A percentile compares a stretch with the other conserved stretches of the same genome.
phyloP scores from a whole-genome alignment of 495 filamentous ascomycete genomes.

The Lasiosphaeris hirsuta region DNA sequence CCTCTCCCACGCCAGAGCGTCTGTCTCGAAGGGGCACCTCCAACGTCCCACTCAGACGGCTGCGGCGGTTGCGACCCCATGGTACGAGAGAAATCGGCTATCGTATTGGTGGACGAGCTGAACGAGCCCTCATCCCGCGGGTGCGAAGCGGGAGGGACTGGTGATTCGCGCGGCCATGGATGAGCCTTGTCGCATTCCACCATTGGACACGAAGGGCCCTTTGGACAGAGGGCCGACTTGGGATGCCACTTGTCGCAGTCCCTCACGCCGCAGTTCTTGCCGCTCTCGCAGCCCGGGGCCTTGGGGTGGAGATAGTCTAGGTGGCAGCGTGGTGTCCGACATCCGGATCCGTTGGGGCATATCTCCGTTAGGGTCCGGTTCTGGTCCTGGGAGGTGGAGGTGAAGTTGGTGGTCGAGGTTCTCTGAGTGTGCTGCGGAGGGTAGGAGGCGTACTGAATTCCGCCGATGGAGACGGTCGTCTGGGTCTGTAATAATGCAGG shows the following conservation, averaged over 20 bases:
- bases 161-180: background rate
- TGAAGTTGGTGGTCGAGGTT: background rate
- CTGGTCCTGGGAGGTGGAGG: background rate
- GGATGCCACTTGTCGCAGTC: background rate
- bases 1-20: too few relatives aligned
- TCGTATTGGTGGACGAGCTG: too few relatives aligned
- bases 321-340: background rate
- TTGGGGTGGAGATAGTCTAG: background rate
- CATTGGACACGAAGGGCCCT: background rate
- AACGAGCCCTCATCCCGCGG: background rate
- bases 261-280: background rate
- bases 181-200: conserved; percentile 1
- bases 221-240: background rate
- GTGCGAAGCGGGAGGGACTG: background rate
- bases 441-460: background rate
- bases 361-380: background rate
- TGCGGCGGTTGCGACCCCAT: too few relatives aligned
- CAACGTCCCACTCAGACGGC: too few relatives aligned
- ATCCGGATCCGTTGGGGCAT: conserved; percentile 2
- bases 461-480: too few relatives aligned
- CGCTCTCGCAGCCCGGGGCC: background rate
- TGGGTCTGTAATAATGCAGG: too few relatives aligned
- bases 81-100: too few relatives aligned
- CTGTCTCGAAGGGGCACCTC: too few relatives aligned
- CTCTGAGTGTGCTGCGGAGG: background rate